Evolutionary conservation across 345 rosid genomes (phyloP), one percentile per base, ranked within the genome.

Genomic region (Gossypium thurberi): DNA sequence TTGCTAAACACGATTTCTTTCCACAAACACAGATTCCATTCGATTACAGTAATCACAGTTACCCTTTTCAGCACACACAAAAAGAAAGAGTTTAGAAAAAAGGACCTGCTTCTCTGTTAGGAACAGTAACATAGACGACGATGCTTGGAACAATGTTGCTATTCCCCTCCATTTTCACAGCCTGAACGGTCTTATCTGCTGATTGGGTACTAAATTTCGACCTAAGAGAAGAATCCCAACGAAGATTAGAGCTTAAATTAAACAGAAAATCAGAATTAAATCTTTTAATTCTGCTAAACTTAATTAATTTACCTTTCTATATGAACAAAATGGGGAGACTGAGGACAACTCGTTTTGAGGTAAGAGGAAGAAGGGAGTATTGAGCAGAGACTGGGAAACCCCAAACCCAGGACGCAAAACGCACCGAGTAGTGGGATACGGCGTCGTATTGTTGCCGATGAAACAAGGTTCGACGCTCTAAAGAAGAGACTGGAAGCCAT

Each of bases 111-210:
- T 94, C 98, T 83, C 86, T 87, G 78, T 84, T 90, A 8, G 98
- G 96, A 28, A 92, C 98, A 70, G 97, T 92, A 70, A 92, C 94
- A 70, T 90, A 94, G 51, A 95, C 96, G 10, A 92, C 98, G 75
- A 92, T 85, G 75, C 91, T 89, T 17, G 92, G 91, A 62, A 90
- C 97, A 58, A 81, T 81, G 73, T 78, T 80, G 80, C 85, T 70
- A 65, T 68, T 78, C n/a, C 81, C 90, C 71, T 87, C 98, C 98
- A 92, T 90, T 81, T 74, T 87, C 72, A 80, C 81, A 48, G 81
- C 65, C 63, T 23, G 80, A 44, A 68, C 43, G 17, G 67, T 71
- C 69, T 64, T 47, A 43, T 56, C 71, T 69, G 78, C 70, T 48
- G 81, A 62, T 65, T 78, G 79, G 46, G 76, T 75, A 43, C 92